Evolutionary conservation across 306 rosid genomes (phyloP).

Genomic region (Lathyrus aphaca): DNA sequence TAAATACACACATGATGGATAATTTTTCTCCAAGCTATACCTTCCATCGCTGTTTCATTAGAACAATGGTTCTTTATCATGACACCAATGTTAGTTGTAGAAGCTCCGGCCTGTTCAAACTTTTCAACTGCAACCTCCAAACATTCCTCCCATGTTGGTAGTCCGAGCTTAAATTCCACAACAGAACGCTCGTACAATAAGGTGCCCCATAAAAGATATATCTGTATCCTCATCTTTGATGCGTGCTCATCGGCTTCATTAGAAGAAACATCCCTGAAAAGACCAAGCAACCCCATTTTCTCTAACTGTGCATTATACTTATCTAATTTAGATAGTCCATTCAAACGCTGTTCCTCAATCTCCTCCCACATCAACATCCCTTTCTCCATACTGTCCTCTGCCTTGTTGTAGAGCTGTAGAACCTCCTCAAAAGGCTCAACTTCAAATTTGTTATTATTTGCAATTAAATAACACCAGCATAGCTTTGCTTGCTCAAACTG

Average conservation of each 20-base stretch:
- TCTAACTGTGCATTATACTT: constrained; percentile 58
- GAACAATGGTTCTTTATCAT: constrained; percentile 97
- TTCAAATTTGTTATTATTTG: constrained; percentile 55
- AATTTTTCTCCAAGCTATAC: constrained; percentile 43
- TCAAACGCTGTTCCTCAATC: constrained; percentile 76
- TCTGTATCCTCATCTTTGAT: constrained; percentile 74
- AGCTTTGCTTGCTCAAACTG: constrained; percentile 92
- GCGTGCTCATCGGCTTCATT: constrained; percentile 79
- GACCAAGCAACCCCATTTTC: constrained; percentile 69
- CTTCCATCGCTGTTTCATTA: constrained; percentile 86
- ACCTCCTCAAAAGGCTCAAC: constrained; percentile 60
- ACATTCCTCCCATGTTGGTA: constrained; percentile 97
- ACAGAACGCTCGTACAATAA: constrained; percentile 86
- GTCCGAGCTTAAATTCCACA: constrained; percentile 72
- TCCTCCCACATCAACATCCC: constrained; percentile 91
- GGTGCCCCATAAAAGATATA: constrained; percentile 89
- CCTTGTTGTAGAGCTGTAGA: constrained; percentile 76
- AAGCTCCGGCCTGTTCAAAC: constrained; percentile 95
- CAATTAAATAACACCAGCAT: constrained; percentile 72
- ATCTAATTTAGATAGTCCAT: constrained; percentile 76
- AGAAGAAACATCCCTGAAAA: constrained; percentile 62
- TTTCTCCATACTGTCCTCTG: constrained; percentile 91
- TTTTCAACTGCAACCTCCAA: constrained; percentile 88
- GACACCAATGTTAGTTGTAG: constrained; percentile 85
- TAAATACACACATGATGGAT: constrained; percentile 8